A percentile compares a stretch with the other conserved stretches of the same genome.
phyloP scores from a whole-genome alignment of 306 rosid species.

The Rosa rugosa region DNA sequence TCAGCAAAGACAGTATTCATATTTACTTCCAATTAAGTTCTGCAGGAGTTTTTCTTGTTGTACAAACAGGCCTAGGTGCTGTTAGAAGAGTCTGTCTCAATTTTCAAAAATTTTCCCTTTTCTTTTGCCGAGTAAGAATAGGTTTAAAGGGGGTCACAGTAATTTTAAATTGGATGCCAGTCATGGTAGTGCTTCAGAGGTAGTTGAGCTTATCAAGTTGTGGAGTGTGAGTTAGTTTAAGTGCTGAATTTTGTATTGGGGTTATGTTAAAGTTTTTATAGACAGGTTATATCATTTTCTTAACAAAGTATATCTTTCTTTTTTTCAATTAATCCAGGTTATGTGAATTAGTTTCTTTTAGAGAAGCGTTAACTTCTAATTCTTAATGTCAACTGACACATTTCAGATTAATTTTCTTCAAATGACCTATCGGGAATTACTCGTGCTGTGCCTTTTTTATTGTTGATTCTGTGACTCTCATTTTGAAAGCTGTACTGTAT shows the following conservation, averaged over 20 bases:
- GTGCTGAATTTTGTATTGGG: conserved; percentile 57
- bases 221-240: conserved; percentile 51
- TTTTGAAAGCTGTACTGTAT: background rate
- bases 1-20: conserved; percentile 32
- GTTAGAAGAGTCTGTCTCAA: conserved; percentile 33
- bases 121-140: conserved; percentile 19
- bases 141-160: conserved; percentile 33
- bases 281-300: conserved; percentile 28
- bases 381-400: background rate
- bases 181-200: conserved; percentile 36
- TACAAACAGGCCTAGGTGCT: conserved; percentile 53
- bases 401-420: background rate
- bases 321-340: background rate
- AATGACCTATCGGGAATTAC: background rate
- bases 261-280: conserved; percentile 32
- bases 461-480: background rate
- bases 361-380: background rate
- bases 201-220: conserved; percentile 44
- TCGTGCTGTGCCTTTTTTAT: background rate
- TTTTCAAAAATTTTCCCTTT: background rate
- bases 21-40: conserved; percentile 35
- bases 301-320: background rate
- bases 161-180: conserved; percentile 37
- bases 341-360: background rate
- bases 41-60: conserved; percentile 49